Evolutionary conservation across 192 early-diverging fungal genomes (phyloP).

Genomic region (Geranomyces variabilis): DNA sequence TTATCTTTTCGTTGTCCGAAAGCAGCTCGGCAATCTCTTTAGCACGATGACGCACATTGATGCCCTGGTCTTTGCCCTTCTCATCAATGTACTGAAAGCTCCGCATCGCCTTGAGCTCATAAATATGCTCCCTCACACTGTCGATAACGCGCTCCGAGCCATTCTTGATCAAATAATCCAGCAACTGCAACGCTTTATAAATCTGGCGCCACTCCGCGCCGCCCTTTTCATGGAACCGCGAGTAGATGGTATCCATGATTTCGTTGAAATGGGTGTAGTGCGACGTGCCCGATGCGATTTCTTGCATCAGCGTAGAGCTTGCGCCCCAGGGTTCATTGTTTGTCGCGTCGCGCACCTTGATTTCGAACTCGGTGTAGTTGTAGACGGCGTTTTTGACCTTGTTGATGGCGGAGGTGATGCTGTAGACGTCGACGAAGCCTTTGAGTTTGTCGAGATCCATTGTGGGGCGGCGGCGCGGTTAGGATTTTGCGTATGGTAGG

Average conservation of each 20-base stretch:
- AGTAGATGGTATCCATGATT: slow-evolving; percentile 92
- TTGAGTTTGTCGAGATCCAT: slow-evolving; percentile 29
- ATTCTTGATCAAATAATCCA: slow-evolving; percentile 95
- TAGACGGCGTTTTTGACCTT: slow-evolving; percentile 83
- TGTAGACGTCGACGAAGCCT: slow-evolving; percentile 43
- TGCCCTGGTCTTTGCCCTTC: slow-evolving; percentile 95
- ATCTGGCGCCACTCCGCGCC: slow-evolving; percentile 87
- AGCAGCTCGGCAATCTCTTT: slow-evolving; percentile 88
- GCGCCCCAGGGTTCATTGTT: slow-evolving; percentile 94
- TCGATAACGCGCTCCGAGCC: slow-evolving; percentile 93
- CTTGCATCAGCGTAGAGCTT: slow-evolving; percentile 89
- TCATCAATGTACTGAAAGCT: slow-evolving; percentile 91
- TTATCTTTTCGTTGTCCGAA: slow-evolving; percentile 74
- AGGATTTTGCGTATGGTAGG: no score
- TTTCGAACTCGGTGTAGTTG: slow-evolving; percentile 83
- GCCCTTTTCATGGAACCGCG: slow-evolving; percentile 82
- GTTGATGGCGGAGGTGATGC: slow-evolving; percentile 45
- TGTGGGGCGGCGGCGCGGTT: no score
- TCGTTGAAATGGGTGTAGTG: slow-evolving; percentile 90
- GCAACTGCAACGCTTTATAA: slow-evolving; percentile 94
- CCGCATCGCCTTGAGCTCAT: slow-evolving; percentile 84
- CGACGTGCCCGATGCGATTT: slow-evolving; percentile 88
- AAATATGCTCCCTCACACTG: slow-evolving; percentile 79
- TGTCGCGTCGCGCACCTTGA: slow-evolving; percentile 73
- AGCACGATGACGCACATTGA: slow-evolving; percentile 88